Conservation (phyloP, 2,329 filamentous ascomycete species). For the Chrysoporthe puriensis region DNA sequence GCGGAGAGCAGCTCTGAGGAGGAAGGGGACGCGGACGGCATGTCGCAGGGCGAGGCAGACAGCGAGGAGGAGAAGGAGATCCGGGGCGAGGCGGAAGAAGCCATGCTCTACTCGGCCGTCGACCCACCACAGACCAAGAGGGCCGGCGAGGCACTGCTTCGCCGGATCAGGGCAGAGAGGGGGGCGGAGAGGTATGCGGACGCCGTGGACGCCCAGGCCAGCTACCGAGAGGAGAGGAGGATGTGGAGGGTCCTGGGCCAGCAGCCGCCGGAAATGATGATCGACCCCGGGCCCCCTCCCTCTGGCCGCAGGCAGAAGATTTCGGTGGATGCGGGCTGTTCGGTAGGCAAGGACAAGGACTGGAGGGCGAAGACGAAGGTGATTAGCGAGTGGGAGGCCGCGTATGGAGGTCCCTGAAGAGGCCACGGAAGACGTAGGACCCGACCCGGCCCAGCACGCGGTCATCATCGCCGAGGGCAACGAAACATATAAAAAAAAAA, state of each 20-base stretch:
- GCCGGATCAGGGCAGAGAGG: slow-evolving; percentile 46
- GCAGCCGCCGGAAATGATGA: slow-evolving; percentile 41
- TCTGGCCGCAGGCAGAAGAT: slow-evolving; percentile 28
- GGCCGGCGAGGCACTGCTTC: slow-evolving; percentile 38
- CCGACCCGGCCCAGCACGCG: too few species aligned
- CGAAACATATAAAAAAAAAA: too few species aligned
- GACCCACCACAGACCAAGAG: slow-evolving; percentile 46
- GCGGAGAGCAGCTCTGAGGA: slow-evolving; percentile 11
- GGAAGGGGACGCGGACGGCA: neutral
- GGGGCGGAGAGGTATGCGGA: slow-evolving; percentile 51
- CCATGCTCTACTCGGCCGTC: slow-evolving; percentile 46
- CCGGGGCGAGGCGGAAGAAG: slow-evolving; percentile 45
- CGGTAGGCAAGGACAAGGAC: slow-evolving; percentile 39
- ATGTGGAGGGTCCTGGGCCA: slow-evolving; percentile 51
- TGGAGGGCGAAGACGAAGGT: slow-evolving; percentile 46
- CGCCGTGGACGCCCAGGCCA: slow-evolving; percentile 44
- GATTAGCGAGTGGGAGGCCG: slow-evolving; percentile 49
- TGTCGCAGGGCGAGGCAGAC: slow-evolving; percentile 7
- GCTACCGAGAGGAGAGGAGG: slow-evolving; percentile 46
- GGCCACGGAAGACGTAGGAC: neutral
- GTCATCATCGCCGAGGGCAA: too few species aligned
- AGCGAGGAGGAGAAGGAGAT: slow-evolving; percentile 24
- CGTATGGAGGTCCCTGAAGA: slow-evolving; percentile 3
- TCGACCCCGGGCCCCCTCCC: slow-evolving; percentile 20
- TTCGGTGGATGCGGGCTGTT: slow-evolving; percentile 42